A percentile compares a stretch with the other conserved stretches of the same genome.
phyloP scores from a whole-genome alignment of 805 yeast genomes.

The Metschnikowia shivogae region DNA sequence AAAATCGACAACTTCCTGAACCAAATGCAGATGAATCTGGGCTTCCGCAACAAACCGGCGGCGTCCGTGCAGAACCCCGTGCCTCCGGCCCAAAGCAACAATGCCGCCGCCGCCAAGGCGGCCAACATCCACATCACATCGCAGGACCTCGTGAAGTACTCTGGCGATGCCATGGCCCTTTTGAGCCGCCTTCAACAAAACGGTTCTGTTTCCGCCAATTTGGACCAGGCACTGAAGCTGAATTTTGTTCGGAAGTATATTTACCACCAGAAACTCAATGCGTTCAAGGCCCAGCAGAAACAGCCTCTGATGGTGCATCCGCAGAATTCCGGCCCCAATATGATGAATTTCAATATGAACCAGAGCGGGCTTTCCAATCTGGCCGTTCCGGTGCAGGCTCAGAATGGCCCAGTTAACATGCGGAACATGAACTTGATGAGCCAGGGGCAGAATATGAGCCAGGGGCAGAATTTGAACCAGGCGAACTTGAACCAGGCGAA shows the following conservation, averaged over 20 bases:
- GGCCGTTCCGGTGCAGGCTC: constrained; percentile 2
- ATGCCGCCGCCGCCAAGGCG: constrained; percentile 7
- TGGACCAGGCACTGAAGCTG: constrained; percentile 37
- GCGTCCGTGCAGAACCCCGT: constrained; percentile 13
- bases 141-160: constrained; percentile 37
- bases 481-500: not conserved
- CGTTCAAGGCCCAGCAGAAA: constrained; percentile 26
- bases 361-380: not conserved
- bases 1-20: constrained; percentile 11
- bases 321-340: constrained; percentile 14
- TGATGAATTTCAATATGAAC: constrained; percentile 10
- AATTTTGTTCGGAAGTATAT: constrained; percentile 37
- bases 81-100: constrained; percentile 5
- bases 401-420: not conserved
- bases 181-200: constrained; percentile 33
- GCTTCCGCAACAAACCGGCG: constrained; percentile 6
- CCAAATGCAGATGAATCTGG: constrained; percentile 11
- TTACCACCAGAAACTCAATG: constrained; percentile 33
- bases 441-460: not conserved
- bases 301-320: constrained; percentile 7
- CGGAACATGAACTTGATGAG: not conserved
- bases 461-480: not conserved
- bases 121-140: constrained; percentile 16
- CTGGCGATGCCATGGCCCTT: constrained; percentile 38
- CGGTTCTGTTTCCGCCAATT: constrained; percentile 30